phyloP scores from a whole-genome alignment of 192 early-diverging fungal species.

The Diversispora epigaea region DNA sequence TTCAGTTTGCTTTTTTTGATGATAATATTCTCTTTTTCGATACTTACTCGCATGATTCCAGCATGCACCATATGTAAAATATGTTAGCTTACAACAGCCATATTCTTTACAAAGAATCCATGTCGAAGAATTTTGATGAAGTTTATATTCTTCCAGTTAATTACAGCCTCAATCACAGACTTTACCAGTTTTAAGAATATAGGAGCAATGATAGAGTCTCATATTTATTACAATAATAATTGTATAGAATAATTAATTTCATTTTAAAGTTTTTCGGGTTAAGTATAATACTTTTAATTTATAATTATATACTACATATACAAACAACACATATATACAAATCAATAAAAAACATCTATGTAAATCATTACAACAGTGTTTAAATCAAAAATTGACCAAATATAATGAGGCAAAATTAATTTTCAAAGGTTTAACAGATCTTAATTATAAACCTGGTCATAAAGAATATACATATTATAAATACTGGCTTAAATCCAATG shows the following conservation, averaged over 20 bases:
- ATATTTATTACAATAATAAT: too few relatives aligned
- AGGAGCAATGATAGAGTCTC: background rate
- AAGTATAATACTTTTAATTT: background rate
- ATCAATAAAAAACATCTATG: background rate
- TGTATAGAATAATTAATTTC: constrained; percentile 22
- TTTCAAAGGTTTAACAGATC: background rate
- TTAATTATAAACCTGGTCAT: background rate
- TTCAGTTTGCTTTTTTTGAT: background rate
- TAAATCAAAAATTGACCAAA: background rate
- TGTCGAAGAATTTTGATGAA: too few relatives aligned
- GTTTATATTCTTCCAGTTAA: too few relatives aligned
- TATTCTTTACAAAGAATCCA: background rate
- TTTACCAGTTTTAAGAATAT: constrained; percentile 2
- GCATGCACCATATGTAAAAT: too few relatives aligned
- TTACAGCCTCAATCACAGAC: too few relatives aligned
- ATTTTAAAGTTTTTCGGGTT: constrained; percentile 7
- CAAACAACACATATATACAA: too few relatives aligned
- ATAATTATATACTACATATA: background rate
- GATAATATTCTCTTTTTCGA: constrained; percentile 10
- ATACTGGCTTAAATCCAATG: background rate
- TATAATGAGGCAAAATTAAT: background rate
- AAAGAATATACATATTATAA: background rate
- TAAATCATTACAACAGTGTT: background rate
- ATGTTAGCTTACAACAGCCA: too few relatives aligned
- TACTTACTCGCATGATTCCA: too few relatives aligned